Conservation (phyloP, 345 rosid species). For the Arabidopsis suecica region DNA sequence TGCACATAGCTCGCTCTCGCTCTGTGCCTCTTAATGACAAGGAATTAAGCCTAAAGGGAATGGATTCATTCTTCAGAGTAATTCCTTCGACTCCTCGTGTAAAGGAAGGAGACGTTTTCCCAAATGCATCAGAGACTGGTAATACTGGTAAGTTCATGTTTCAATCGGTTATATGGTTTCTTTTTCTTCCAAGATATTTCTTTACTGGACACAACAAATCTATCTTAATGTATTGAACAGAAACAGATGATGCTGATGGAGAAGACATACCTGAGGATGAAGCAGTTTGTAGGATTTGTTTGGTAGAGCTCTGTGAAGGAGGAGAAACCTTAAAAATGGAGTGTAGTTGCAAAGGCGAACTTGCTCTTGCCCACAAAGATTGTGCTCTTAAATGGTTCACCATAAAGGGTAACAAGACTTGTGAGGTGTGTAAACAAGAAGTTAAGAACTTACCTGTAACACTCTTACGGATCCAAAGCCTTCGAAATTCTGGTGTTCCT, state of each 20-base stretch:
- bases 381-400: conserved; percentile 97
- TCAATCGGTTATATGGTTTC: not conserved
- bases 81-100: conserved; percentile 81
- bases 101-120: conserved; percentile 59
- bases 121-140: conserved; percentile 49
- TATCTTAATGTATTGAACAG: conserved; percentile 47
- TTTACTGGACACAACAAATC: not conserved
- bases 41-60: conserved; percentile 67
- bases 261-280: conserved; percentile 95
- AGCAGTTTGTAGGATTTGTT: conserved; percentile 94
- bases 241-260: conserved; percentile 61
- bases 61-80: conserved; percentile 91
- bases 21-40: conserved; percentile 80
- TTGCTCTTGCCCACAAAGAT: conserved; percentile 89
- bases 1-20: conserved; percentile 71
- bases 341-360: conserved; percentile 99
- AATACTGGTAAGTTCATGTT: conserved; percentile 54
- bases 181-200: not conserved
- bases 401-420: conserved; percentile 89
- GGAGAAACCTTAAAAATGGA: conserved; percentile 98
- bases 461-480: conserved; percentile 74
- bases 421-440: conserved; percentile 91
- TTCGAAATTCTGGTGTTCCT: conserved; percentile 43
- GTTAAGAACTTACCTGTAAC: conserved; percentile 89
- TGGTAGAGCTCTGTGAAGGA: conserved; percentile 88